Evolutionary conservation across 2,329 filamentous ascomycete species (phyloP), one percentile per base, ranked within the genome.

Genomic region (Paecilomyces sp.): DNA sequence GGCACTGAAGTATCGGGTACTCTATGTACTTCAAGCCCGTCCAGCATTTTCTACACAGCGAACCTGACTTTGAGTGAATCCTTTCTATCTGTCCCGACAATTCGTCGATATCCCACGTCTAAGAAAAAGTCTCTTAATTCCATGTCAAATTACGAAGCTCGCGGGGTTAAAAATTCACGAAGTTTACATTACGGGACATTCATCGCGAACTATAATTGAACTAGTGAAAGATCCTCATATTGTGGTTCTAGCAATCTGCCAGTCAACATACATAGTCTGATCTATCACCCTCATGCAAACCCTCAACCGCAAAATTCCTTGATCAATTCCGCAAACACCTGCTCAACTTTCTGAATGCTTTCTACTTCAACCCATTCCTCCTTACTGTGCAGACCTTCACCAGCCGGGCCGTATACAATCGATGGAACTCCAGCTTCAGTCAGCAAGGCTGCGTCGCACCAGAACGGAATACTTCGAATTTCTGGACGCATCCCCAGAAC

Each of bases 361-460:
- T 78, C 65, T 1, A 77, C 70, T 24, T 79, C 74, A 0, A 80
- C 80, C 75, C 76, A 83, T 67, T 85, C 81, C 58, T 80, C 76
- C 56, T 79, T 80, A 1, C 71, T 73, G 63, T 84, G 80, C 3
- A 83, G 62, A 0, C 82, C 82, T n/a, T 76, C 74, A 0, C 80
- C 81, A 8, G 65, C 68, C 0, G 80, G 80, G 0, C 81, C 80
- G 66, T 76, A 82, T 0, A 83, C 70, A 15, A 84, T 67, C 0
- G 75, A 68, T 0, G 80, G 75, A 30, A 83, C 79, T 0, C 79
- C 81, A 13, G 67, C 70, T 18, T 77, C 71, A 0, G 73, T 70
- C 0, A 84, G 62, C 12, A 83, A 65, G 1, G 81, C 81, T n/a
- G 76, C 79, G 64, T 84, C 80, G 0, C 79, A 80, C 82, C 81